These are phyloP conservation scores for Cyberlindnera japonica DNA, from an alignment of 805 yeast genomes.

Conservation along the genomic window DNA sequence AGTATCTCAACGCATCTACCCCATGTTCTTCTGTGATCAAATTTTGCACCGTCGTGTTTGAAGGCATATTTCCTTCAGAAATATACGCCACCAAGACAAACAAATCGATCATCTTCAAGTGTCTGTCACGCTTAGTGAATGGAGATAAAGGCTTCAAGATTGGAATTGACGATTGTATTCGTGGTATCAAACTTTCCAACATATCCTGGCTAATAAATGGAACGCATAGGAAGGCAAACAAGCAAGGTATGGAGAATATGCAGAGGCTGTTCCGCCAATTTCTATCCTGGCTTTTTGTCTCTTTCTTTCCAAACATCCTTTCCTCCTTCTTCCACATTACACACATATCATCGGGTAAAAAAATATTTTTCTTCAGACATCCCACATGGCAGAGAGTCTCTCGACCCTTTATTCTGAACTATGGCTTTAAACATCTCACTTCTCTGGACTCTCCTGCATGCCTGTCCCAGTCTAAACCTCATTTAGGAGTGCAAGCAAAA, in stretches of 20 bases:
- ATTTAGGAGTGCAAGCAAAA: slow-evolving; percentile 28
- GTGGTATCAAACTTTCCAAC: slow-evolving; percentile 38
- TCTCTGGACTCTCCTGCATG: slow-evolving; percentile 18
- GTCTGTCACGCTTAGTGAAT: slow-evolving; percentile 36
- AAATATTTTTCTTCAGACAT: slow-evolving; percentile 52
- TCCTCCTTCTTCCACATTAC: slow-evolving; percentile 64
- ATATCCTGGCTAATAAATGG: slow-evolving; percentile 54
- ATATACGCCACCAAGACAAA: slow-evolving; percentile 53
- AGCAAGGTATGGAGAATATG: slow-evolving; percentile 41
- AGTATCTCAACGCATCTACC: slow-evolving; percentile 34
- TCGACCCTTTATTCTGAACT: slow-evolving; percentile 38
- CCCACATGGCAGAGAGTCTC: slow-evolving; percentile 50
- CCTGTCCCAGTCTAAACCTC: slow-evolving; percentile 18
- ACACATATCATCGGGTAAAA: slow-evolving; percentile 41
- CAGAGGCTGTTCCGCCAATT: slow-evolving; percentile 37
- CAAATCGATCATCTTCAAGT: slow-evolving; percentile 35
- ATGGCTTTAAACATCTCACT: slow-evolving; percentile 37
- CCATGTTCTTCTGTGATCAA: slow-evolving; percentile 34
- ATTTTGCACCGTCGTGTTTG: slow-evolving; percentile 41
- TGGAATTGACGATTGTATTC: slow-evolving; percentile 30
- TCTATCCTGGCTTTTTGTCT: slow-evolving; percentile 54
- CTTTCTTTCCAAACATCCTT: slow-evolving; percentile 44
- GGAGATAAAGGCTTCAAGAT: slow-evolving; percentile 37
- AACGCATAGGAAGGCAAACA: slow-evolving; percentile 26
- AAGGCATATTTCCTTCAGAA: slow-evolving; percentile 46